A percentile compares a stretch with the other conserved stretches of the same genome.
Evolutionary conservation across 1,284 basidiomycete genomes (phyloP).

Genomic region (Fomitopsis palustris): DNA sequence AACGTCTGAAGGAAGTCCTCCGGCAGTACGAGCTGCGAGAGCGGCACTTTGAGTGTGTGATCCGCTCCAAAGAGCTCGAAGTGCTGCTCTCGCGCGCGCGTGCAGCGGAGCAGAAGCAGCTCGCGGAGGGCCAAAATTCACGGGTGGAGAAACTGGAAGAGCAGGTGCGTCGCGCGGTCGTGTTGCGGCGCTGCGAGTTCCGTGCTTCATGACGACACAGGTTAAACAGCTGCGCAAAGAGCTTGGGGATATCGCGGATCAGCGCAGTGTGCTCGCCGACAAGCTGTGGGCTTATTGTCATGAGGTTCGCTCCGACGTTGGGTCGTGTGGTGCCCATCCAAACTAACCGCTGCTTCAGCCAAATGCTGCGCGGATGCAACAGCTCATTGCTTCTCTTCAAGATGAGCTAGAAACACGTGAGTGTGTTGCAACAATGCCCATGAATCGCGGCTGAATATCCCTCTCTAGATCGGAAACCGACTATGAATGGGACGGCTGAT

Average conservation of each 20-base stretch:
- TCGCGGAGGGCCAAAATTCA: constrained; percentile 66
- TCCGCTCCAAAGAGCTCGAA: constrained; percentile 84
- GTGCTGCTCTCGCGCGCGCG: constrained; percentile 78
- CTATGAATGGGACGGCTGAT: constrained; percentile 34
- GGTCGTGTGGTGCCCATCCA: background rate
- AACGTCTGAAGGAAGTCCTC: constrained; percentile 78
- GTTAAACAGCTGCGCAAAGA: constrained; percentile 65
- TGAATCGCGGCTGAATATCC: background rate
- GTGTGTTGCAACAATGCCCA: too few relatives aligned
- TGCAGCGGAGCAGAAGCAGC: constrained; percentile 78
- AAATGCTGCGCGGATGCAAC: constrained; percentile 74
- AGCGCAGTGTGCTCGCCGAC: constrained; percentile 73
- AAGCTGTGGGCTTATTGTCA: constrained; percentile 79
- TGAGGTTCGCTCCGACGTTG: constrained; percentile 50
- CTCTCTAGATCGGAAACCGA: background rate
- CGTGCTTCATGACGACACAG: constrained; percentile 33
- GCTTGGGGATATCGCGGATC: constrained; percentile 68
- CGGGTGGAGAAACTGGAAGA: constrained; percentile 68
- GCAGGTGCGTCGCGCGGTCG: constrained; percentile 45
- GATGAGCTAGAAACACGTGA: constrained; percentile 68
- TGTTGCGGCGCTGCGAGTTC: constrained; percentile 7
- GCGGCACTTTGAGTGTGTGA: constrained; percentile 83
- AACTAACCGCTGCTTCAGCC: constrained; percentile 41
- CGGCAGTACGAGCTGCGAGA: constrained; percentile 83
- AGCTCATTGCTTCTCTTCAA: constrained; percentile 70